Percentiles rank a stretch among this genome's conserved stretches.
Evolutionary conservation across 805 yeast species (phyloP).

Genomic region (Teunomyces funiuensis): DNA sequence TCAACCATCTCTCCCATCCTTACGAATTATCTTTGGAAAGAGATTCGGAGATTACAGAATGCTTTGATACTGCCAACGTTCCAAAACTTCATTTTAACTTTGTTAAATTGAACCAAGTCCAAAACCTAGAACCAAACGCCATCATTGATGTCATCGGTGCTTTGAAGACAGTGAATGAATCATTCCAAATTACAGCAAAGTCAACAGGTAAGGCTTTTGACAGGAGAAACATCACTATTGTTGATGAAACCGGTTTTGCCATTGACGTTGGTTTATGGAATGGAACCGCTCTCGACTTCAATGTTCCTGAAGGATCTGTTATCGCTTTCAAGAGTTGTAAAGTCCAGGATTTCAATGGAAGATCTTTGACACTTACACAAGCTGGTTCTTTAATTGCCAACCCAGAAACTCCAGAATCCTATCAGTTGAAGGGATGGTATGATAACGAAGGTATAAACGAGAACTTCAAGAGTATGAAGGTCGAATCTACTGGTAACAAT

Average conservation of each 20-base stretch:
- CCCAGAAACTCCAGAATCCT: slow-evolving; percentile 90
- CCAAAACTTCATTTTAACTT: slow-evolving; percentile 82
- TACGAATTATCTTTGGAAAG: slow-evolving; percentile 83
- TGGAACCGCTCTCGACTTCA: slow-evolving; percentile 76
- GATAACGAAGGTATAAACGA: slow-evolving; percentile 72
- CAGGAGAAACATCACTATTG: slow-evolving; percentile 84
- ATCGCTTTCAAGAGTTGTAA: slow-evolving; percentile 89
- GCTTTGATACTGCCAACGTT: slow-evolving; percentile 58
- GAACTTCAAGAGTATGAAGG: slow-evolving; percentile 59
- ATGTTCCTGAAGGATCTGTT: slow-evolving; percentile 73
- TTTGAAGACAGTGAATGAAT: slow-evolving; percentile 71
- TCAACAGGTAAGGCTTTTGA: slow-evolving; percentile 88
- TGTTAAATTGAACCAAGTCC: slow-evolving; percentile 64
- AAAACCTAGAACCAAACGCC: slow-evolving; percentile 66
- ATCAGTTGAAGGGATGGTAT: slow-evolving; percentile 90
- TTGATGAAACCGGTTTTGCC: slow-evolving; percentile 78
- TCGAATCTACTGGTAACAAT: slow-evolving; percentile 42
- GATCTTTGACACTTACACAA: slow-evolving; percentile 76
- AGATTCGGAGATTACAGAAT: slow-evolving; percentile 73
- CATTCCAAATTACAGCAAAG: slow-evolving; percentile 77
- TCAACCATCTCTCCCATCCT: slow-evolving; percentile 79
- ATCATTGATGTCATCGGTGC: slow-evolving; percentile 87
- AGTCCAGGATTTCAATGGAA: slow-evolving; percentile 85
- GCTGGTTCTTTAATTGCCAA: slow-evolving; percentile 73
- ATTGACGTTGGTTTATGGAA: slow-evolving; percentile 90